Evolutionary conservation across 1,284 basidiomycete genomes (phyloP), one percentile per base, ranked within the genome.

Genomic region (Hymenochaete sp.): DNA sequence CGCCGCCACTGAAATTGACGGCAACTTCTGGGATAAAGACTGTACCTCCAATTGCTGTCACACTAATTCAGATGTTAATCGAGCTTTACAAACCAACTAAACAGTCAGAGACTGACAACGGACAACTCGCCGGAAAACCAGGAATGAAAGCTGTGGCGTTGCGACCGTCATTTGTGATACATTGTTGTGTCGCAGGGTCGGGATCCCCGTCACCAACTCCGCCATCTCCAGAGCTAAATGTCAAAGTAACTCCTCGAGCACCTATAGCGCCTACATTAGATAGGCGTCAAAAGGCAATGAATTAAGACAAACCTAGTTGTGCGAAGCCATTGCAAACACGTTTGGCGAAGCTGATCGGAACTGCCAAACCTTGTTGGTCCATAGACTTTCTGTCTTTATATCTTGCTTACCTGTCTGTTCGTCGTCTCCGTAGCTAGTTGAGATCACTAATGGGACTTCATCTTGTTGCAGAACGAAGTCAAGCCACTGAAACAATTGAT

Each of bases 381-480:
- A 29, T 16, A 44, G 13, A 21, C n/a, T 13, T 14, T 35, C 5
- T n/a, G 14, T 35, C 32, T 35, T 5, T 35, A 35, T n/a, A 25
- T n/a, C n/a, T n/a, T n/a, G n/a, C 59, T 29, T 44, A 75, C 76
- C 75, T 21, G 77, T 79, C 56, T 82, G 77, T 47, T 83, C 81
- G 50, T 78, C 65, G 49, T 87, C 83, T 7, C 72, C 80, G 55
- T 87, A 81, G 51, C 71, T 74, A 0, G 77, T 81, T 21, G 77
- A 76, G 49, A 82, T 74, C 6, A 71, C 67, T 48, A 69, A 66
- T 8, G 79, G 78, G n/a, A 71, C 59, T 19, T 68, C 61, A 28
- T 42, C 60, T 22, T 62, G 63, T 38, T 59, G 50, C 3, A 67
- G 57, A 42, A 82, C 56, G 48, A 73, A 79, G 50, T 78, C 69